phyloP scores from a whole-genome alignment of 495 filamentous ascomycete species.

The Acidomyces sp. region DNA sequence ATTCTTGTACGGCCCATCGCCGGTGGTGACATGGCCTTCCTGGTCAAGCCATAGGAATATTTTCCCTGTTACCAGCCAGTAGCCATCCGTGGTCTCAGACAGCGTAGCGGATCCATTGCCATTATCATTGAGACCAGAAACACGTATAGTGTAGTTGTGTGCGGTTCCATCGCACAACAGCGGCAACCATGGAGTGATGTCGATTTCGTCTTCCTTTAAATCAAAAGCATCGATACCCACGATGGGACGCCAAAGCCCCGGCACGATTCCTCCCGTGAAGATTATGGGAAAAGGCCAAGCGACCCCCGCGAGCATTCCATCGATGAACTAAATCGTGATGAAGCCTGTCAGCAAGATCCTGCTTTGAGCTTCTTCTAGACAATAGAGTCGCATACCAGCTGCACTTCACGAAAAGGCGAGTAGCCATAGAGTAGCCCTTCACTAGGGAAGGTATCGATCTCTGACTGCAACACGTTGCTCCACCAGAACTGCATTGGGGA shows the following conservation, averaged over 20 bases:
- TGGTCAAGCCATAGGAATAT: slow-evolving; percentile 61
- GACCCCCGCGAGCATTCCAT: slow-evolving; percentile 63
- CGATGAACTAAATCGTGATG: too few species aligned
- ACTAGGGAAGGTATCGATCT: slow-evolving; percentile 47
- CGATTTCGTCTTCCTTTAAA: slow-evolving; percentile 67
- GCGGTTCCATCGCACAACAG: slow-evolving; percentile 48
- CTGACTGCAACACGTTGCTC: slow-evolving; percentile 58
- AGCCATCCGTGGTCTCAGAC: slow-evolving; percentile 47
- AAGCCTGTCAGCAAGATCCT: too few species aligned
- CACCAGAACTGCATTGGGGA: slow-evolving; percentile 74
- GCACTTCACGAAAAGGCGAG: slow-evolving; percentile 71
- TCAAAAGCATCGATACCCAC: slow-evolving; percentile 80
- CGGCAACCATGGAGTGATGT: slow-evolving; percentile 67
- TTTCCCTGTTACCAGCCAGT: slow-evolving; percentile 76
- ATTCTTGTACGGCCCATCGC: slow-evolving; percentile 26
- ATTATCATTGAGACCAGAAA: slow-evolving; percentile 50
- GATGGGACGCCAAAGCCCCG: slow-evolving; percentile 71
- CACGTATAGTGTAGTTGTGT: slow-evolving; percentile 59
- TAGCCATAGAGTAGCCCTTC: slow-evolving; percentile 49
- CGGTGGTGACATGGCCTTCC: slow-evolving; percentile 38
- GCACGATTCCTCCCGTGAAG: slow-evolving; percentile 77
- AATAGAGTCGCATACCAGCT: too few species aligned
- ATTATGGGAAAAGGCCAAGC: slow-evolving; percentile 78
- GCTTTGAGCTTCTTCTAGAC: too few species aligned
- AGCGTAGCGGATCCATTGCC: slow-evolving; percentile 37